Evolutionary conservation across 768 basidiomycete species (phyloP), one percentile per base, ranked within the genome.

Genomic region (Boletus reticuloceps): DNA sequence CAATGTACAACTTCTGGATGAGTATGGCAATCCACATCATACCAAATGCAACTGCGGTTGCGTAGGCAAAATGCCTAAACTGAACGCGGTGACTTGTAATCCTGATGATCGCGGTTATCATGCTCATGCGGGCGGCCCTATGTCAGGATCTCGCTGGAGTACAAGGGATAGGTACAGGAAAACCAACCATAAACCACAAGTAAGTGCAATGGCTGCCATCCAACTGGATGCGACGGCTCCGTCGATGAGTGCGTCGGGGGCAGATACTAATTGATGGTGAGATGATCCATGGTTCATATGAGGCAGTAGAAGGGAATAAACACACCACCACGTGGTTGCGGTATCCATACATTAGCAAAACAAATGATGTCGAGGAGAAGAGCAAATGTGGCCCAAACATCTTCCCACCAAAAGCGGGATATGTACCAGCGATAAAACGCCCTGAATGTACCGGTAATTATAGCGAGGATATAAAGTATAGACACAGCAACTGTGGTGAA

Each of bases 121-220:
- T 55, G 36, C 51, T 54, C 51, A 36, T 39, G 44, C 51, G 39
- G 32, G 53, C 53, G 6, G 53, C 40, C 45, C 53, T 55, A 29
- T 22, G 14, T 22, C 25, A 2, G 1, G 32, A 34, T 34, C 34
- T 55, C 29, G 20, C 14, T 17, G 29, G n/a, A 32, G 16, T 6
- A 29, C 16, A 9, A 3, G 41, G 8, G 1, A n/a, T 25, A 8
- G 2, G 8, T n/a, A 8, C 14, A 42, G 6, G 9, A 34, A 22
- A 42, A 47, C 55, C 2, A 31, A 56, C 53, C 55, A 56, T 14
- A 43, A 16, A 20, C 38, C 39, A 32, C 44, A 54, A 2, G 45
- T 17, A 11, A 34, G 16, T 27, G 7, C 0, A 8, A 53, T 8
- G 25, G 13, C 45, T 10, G 11, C 11, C 10, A 31, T 42, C 52